phyloP scores from a whole-genome alignment of 2,329 filamentous ascomycete genomes.

The Cordyceps cicadae region DNA sequence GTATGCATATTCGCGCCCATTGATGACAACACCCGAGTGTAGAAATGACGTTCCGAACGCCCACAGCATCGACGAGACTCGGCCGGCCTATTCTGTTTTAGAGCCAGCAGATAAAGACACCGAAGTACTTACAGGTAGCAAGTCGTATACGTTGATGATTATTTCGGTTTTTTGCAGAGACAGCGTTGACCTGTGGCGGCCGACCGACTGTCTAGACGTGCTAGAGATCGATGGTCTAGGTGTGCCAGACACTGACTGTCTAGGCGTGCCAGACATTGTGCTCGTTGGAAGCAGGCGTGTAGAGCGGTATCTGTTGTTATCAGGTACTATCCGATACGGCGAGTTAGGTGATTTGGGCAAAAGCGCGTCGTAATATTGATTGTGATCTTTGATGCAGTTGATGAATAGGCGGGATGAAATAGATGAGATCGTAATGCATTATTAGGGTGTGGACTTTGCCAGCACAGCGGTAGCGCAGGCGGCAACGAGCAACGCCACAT shows the following conservation, averaged over 20 bases:
- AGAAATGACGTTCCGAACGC: slow-evolving; percentile 67
- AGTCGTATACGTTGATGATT: slow-evolving; percentile 69
- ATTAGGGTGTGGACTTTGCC: background rate
- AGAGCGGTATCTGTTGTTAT: background rate
- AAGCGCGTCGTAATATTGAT: background rate
- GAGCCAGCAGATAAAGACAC: background rate
- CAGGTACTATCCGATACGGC: background rate
- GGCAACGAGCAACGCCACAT: background rate
- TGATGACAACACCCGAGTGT: slow-evolving; percentile 76
- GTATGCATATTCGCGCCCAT: slow-evolving; percentile 74
- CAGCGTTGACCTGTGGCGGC: slow-evolving; percentile 54
- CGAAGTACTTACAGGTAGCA: slow-evolving; percentile 53
- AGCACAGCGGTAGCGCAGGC: background rate
- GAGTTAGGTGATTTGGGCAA: background rate
- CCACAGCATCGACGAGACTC: slow-evolving; percentile 70
- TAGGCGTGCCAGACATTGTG: slow-evolving; percentile 12
- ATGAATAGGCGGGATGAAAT: background rate
- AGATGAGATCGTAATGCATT: background rate
- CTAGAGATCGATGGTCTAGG: slow-evolving; percentile 18
- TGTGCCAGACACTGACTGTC: slow-evolving; percentile 17
- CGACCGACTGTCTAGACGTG: slow-evolving; percentile 20
- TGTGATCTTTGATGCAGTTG: background rate
- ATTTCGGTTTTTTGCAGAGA: slow-evolving; percentile 67
- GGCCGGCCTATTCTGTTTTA: slow-evolving; percentile 49
- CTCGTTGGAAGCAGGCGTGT: background rate